Base-by-base conservation (phyloP, 345 rosid species). In the Ricinus communis region DNA sequence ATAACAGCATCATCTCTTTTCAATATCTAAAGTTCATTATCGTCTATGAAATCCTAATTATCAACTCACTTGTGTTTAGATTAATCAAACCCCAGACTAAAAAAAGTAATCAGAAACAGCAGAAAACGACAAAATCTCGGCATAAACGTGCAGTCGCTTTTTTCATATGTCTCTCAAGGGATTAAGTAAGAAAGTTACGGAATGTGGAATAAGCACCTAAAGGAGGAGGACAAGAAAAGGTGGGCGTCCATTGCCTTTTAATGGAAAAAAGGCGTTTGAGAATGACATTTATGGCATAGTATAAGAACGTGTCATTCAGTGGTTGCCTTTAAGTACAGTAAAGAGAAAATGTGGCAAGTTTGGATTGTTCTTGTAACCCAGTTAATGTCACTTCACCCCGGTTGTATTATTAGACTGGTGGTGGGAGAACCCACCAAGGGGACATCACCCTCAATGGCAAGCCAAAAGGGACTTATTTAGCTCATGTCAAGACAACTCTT, bases 211-310 rank as follows among this genome's bases (percentile, higher is more conserved):
- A 6, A 33, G 38, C 4, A 33, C 38, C 38, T 43, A 12, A 4
- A 43, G 12, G 47, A 28, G 55, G 21, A 55, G 46, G 74, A 72
- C 76, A 72, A 62, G 2, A 0, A 8, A 10, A 16, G 63, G 50
- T 16, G 59, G 65, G 9, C 4, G 65, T 33, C 50, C 53, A 15
- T n/a, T 24, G 0, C 52, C 67, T 76, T 74, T 79, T 71, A 70
- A 36, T 38, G 41, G 31, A 76, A 79, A 79, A 62, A 2, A 46
- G 15, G 69, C 62, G n/a, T 16, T 21, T 21, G 72, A 61, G n/a
- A 28, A 55, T 16, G 72, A 70, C 28, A 24, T 40, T 9, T 18
- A 40, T 56, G 40, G 64, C 14, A 41, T n/a, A 5, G 12, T 36
- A 33, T 38, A 2, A 30, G 7, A 31, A 54, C 49, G 62, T 68